These are phyloP conservation scores for Hypoxylon lenormandii DNA, from an alignment of 495 filamentous ascomycete genomes.

Conservation along the genomic window DNA sequence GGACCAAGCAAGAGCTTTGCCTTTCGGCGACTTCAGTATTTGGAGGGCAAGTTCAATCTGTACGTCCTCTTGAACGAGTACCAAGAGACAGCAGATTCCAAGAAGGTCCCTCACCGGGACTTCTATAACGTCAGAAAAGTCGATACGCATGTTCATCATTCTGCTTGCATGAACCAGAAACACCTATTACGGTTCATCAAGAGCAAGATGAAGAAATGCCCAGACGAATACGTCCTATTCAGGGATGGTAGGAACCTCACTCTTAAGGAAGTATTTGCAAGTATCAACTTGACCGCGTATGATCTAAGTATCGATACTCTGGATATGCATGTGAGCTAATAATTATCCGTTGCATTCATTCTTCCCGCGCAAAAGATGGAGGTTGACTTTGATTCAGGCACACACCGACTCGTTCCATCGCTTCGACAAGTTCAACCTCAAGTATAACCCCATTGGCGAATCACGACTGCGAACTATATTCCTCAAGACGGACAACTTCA, in stretches of 20 bases:
- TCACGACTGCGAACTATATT: conserved; percentile 95
- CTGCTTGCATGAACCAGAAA: conserved; percentile 99
- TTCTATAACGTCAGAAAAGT: conserved; percentile 99
- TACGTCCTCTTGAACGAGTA: conserved; percentile 94
- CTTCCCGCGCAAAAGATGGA: not conserved
- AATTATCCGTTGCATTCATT: not conserved
- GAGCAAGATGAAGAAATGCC: conserved; percentile 98
- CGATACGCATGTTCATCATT: conserved; percentile 98
- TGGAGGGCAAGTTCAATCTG: conserved; percentile 96
- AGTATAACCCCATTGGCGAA: conserved; percentile 97
- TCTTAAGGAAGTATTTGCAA: conserved; percentile 91
- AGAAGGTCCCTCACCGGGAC: conserved; percentile 94
- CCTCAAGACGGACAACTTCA: conserved; percentile 97
- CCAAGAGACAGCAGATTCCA: conserved; percentile 96
- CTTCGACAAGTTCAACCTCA: conserved; percentile 99
- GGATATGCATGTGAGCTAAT: conserved; percentile 86
- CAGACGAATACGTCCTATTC: conserved; percentile 91
- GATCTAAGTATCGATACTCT: conserved; percentile 98
- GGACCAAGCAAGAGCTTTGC: conserved; percentile 97
- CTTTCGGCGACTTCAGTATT: conserved; percentile 89
- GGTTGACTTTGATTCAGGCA: conserved; percentile 65
- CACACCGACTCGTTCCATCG: conserved; percentile 98
- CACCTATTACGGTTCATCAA: conserved; percentile 98
- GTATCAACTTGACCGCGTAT: conserved; percentile 95
- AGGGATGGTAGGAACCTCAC: conserved; percentile 94